Evolutionary conservation across 768 basidiomycete species (phyloP).

Genomic region (Suillus brevipes): DNA sequence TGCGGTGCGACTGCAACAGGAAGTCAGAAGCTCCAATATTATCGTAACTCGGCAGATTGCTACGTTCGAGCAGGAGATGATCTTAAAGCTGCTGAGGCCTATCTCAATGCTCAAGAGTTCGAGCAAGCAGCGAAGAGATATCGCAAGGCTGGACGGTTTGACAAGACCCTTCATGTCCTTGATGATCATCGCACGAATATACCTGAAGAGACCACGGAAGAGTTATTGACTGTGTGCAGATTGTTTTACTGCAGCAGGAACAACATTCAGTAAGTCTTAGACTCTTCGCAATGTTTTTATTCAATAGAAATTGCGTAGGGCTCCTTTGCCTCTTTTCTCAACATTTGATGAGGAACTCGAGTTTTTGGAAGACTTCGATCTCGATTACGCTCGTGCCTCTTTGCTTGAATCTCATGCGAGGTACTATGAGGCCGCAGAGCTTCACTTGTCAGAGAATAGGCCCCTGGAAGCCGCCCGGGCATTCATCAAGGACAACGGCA

Average conservation of each 20-base stretch:
- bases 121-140: conserved; percentile 47
- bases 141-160: conserved; percentile 50
- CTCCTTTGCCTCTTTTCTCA: conserved; percentile 49
- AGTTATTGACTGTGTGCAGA: conserved; percentile 47
- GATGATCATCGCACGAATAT: conserved; percentile 34
- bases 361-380: conserved; percentile 54
- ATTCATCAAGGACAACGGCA: conserved; percentile 37
- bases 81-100: conserved; percentile 45
- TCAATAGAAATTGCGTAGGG: conserved; percentile 34
- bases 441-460: conserved; percentile 50
- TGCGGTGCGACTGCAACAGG: conserved; percentile 38
- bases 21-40: conserved; percentile 37
- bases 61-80: conserved; percentile 42
- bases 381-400: conserved; percentile 48
- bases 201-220: conserved; percentile 26
- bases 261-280: conserved; percentile 28
- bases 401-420: conserved; percentile 45
- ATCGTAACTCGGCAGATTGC: conserved; percentile 46
- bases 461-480: conserved; percentile 46
- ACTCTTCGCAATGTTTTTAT: background rate
- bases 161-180: conserved; percentile 52
- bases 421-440: conserved; percentile 50
- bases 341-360: conserved; percentile 53
- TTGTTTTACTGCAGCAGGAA: conserved; percentile 44
- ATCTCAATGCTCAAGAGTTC: conserved; percentile 43